A percentile compares a stretch with the other conserved stretches of the same genome.
phyloP scores from a whole-genome alignment of 345 rosid species.

The Psidium guajava region DNA sequence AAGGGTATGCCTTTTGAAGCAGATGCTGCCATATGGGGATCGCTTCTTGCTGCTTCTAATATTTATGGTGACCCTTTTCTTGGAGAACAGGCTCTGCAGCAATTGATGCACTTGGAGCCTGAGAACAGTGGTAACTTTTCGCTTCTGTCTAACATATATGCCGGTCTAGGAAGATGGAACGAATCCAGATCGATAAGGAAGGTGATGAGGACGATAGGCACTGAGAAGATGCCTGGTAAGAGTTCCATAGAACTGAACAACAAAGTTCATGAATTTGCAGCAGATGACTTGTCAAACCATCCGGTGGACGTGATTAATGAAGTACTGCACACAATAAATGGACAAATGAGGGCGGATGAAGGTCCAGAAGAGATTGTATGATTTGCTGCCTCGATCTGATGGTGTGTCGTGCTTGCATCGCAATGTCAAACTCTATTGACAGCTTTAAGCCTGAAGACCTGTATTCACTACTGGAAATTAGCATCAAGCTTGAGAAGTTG shows the following conservation, averaged over 20 bases:
- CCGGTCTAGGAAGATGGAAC: slow-evolving; percentile 52
- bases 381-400: not conserved
- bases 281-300: slow-evolving; percentile 42
- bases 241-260: slow-evolving; percentile 52
- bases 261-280: slow-evolving; percentile 35
- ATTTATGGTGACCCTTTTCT: slow-evolving; percentile 43
- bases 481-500: not conserved
- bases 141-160: slow-evolving; percentile 46
- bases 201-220: slow-evolving; percentile 48
- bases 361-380: slow-evolving; percentile 8
- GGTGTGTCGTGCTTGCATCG: no score
- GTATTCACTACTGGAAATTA: not conserved
- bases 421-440: not conserved
- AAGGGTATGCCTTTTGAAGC: slow-evolving; percentile 52
- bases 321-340: slow-evolving; percentile 21
- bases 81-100: slow-evolving; percentile 47
- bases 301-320: slow-evolving; percentile 22
- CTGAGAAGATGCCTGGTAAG: slow-evolving; percentile 47
- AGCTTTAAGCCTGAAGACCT: not conserved
- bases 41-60: slow-evolving; percentile 62
- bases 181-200: slow-evolving; percentile 48
- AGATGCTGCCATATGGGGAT: slow-evolving; percentile 73
- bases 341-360: slow-evolving; percentile 18
- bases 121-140: slow-evolving; percentile 69
- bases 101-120: slow-evolving; percentile 53